Percentiles rank a stretch among this genome's conserved stretches.
phyloP scores from a whole-genome alignment of 306 rosid genomes.

The Casuarina glauca region DNA sequence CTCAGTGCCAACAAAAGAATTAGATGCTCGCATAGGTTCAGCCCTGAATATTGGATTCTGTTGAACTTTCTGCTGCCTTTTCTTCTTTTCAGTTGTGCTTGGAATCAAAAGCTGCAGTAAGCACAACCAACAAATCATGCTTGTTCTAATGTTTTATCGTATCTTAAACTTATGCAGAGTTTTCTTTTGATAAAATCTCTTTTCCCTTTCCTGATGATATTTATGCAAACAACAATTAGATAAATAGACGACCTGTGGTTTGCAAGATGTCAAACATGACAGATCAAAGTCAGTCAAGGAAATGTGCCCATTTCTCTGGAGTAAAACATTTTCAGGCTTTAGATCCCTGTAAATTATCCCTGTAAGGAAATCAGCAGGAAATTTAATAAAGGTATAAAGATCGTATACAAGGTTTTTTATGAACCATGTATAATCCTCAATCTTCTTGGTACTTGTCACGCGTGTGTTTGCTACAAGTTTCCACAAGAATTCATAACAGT shows the following conservation, averaged over 20 bases:
- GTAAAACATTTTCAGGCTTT: constrained; percentile 94
- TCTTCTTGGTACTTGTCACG: too few relatives aligned
- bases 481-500: neutral
- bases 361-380: constrained; percentile 25
- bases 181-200: neutral
- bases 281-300: constrained; percentile 88
- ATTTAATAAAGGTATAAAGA: neutral
- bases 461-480: too few relatives aligned
- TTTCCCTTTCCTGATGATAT: neutral
- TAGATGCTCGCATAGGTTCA: constrained; percentile 98
- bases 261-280: constrained; percentile 87
- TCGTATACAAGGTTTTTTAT: neutral
- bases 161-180: neutral
- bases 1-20: constrained; percentile 98
- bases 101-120: constrained; percentile 76
- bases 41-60: constrained; percentile 79
- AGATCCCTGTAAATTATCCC: constrained; percentile 95
- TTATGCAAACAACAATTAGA: neutral
- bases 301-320: constrained; percentile 77
- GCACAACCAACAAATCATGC: neutral
- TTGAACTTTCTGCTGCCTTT: constrained; percentile 53
- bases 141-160: neutral
- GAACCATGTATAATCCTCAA: too few relatives aligned
- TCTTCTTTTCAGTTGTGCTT: constrained; percentile 57
- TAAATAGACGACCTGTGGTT: constrained; percentile 69